phyloP scores from a whole-genome alignment of 2,329 filamentous ascomycete species.

The Arthroderma sp. region DNA sequence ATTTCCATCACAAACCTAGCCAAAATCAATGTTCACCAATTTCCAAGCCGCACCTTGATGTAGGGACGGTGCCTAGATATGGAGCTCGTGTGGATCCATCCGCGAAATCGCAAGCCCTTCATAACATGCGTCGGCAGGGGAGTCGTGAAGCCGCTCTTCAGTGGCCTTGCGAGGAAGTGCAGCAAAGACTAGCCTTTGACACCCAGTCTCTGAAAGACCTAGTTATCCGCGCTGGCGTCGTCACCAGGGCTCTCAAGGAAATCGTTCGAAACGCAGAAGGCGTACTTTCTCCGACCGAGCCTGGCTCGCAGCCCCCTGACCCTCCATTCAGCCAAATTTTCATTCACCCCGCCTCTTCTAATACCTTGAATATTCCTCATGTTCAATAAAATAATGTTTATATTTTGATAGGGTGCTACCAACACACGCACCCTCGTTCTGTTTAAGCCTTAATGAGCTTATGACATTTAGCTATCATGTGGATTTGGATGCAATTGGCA shows the following conservation, averaged over 20 bases:
- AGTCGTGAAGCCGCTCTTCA: constrained; percentile 11
- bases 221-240: constrained; percentile 38
- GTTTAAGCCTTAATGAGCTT: too few relatives aligned
- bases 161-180: constrained; percentile 10
- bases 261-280: constrained; percentile 37
- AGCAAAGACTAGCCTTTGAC: constrained; percentile 50
- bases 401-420: too few relatives aligned
- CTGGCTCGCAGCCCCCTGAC: constrained; percentile 21
- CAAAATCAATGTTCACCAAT: too few relatives aligned
- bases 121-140: constrained; percentile 7
- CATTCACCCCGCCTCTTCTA: constrained; percentile 19
- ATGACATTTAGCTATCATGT: too few relatives aligned
- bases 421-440: too few relatives aligned
- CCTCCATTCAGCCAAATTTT: constrained; percentile 38
- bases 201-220: constrained; percentile 51
- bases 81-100: constrained; percentile 9
- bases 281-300: constrained; percentile 19
- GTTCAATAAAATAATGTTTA: too few relatives aligned
- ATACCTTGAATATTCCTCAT: too few relatives aligned
- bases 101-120: constrained; percentile 8
- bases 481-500: too few relatives aligned
- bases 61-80: not conserved
- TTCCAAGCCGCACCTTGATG: not conserved
- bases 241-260: constrained; percentile 37
- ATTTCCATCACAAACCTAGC: not conserved